Evolutionary conservation across 345 rosid genomes (phyloP).

Genomic region (Bretschneidera sinensis): DNA sequence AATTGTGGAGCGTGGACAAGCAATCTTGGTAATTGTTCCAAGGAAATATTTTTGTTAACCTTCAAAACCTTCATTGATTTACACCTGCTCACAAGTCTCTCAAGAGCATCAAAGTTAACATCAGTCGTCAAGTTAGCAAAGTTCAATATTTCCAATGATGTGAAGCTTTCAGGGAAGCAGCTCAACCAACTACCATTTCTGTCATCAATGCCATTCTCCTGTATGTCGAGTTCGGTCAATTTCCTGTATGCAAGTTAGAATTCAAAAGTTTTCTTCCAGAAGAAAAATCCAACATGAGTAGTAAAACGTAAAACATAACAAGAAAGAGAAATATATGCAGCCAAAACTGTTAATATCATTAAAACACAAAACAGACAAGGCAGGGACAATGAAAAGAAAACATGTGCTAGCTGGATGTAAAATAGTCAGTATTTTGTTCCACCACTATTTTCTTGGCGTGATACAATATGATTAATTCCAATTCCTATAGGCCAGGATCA

Average conservation of each 20-base stretch:
- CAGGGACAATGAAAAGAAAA: too few species aligned
- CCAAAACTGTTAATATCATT: too few species aligned
- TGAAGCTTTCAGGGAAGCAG: constrained; percentile 57
- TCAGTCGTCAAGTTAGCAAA: constrained; percentile 45
- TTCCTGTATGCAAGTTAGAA: constrained; percentile 36
- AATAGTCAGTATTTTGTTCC: too few species aligned
- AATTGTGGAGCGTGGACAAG: constrained; percentile 46
- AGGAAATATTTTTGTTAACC: constrained; percentile 41
- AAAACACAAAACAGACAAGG: too few species aligned
- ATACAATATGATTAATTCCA: too few species aligned
- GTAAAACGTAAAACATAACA: too few species aligned
- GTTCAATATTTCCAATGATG: constrained; percentile 52
- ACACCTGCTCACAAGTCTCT: constrained; percentile 55
- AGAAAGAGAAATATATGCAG: too few species aligned
- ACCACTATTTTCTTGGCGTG: too few species aligned
- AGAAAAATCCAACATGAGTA: not conserved
- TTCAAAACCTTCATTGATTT: constrained; percentile 49
- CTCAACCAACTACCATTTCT: constrained; percentile 55
- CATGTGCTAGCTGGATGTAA: too few species aligned
- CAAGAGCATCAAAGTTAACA: constrained; percentile 52
- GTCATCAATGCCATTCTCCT: constrained; percentile 60
- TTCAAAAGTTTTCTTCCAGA: constrained; percentile 4
- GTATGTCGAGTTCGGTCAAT: constrained; percentile 63
- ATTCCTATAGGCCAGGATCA: too few species aligned
- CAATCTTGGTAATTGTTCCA: constrained; percentile 49